phyloP scores from a whole-genome alignment of 305 asterid genomes.

The Euphrasia arctica region DNA sequence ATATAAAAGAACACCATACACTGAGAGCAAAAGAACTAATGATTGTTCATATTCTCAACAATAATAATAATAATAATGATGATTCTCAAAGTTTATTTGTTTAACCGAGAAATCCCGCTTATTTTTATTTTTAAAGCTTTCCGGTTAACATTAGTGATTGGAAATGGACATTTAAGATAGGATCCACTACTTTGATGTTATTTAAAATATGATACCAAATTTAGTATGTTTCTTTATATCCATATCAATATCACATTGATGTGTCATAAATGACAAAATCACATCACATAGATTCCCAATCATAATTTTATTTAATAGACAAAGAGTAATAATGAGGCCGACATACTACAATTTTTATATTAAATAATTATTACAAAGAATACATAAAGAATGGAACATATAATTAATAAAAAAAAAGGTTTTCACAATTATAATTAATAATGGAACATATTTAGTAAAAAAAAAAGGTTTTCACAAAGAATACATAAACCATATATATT shows the following conservation, averaged over 20 bases:
- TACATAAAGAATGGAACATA: background rate
- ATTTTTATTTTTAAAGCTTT: conserved; percentile 5
- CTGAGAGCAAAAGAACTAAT: conserved; percentile 21
- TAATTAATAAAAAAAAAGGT: background rate
- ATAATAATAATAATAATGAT: background rate
- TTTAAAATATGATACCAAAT: background rate
- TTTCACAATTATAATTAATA: background rate
- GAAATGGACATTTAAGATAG: conserved; percentile 1
- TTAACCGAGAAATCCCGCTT: background rate
- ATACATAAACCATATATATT: background rate
- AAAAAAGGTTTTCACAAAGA: background rate
- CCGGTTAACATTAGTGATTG: background rate
- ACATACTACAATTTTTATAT: background rate
- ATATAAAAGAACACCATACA: conserved; percentile 22
- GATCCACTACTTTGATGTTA: background rate
- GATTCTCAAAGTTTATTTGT: background rate
- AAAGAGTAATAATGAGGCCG: background rate
- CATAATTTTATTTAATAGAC: background rate
- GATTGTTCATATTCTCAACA: background rate
- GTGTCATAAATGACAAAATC: background rate
- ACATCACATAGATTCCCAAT: background rate
- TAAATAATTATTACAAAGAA: background rate
- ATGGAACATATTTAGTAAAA: background rate
- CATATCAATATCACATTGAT: conserved; percentile 4
- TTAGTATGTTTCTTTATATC: background rate